These are phyloP conservation scores for Schwanniomyces sp. DNA, from an alignment of 805 yeast species.

Conservation along the genomic window DNA sequence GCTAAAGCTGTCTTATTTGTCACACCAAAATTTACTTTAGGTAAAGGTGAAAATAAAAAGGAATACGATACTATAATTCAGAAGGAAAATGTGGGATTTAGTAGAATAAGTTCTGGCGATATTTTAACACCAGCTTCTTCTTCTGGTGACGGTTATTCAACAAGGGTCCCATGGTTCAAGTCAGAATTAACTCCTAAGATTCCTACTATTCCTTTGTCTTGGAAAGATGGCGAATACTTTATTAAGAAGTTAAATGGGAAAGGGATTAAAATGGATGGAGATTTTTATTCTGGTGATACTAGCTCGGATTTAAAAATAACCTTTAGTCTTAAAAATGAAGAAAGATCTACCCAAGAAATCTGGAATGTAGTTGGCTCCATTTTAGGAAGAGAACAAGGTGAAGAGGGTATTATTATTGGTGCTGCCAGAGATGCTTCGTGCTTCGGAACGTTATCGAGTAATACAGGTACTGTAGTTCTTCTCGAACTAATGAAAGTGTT, in stretches of 20 bases:
- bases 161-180: slow-evolving; percentile 42
- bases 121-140: slow-evolving; percentile 79
- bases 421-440: slow-evolving; percentile 79
- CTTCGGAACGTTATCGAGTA: slow-evolving; percentile 69
- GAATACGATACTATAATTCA: slow-evolving; percentile 45
- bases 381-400: slow-evolving; percentile 76
- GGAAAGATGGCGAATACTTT: slow-evolving; percentile 56
- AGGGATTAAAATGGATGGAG: slow-evolving; percentile 32
- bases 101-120: slow-evolving; percentile 72
- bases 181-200: slow-evolving; percentile 63
- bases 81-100: slow-evolving; percentile 56
- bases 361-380: slow-evolving; percentile 82
- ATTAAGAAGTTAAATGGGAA: slow-evolving; percentile 29
- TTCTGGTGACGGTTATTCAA: slow-evolving; percentile 37
- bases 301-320: slow-evolving; percentile 16
- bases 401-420: slow-evolving; percentile 72
- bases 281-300: slow-evolving; percentile 25
- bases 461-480: slow-evolving; percentile 72
- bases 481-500: slow-evolving; percentile 71
- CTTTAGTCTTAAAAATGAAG: slow-evolving; percentile 35
- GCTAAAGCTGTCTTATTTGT: slow-evolving; percentile 72
- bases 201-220: slow-evolving; percentile 76
- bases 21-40: slow-evolving; percentile 23
- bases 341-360: slow-evolving; percentile 58
- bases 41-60: slow-evolving; percentile 10